phyloP scores from a whole-genome alignment of 139 green algal species.

The Chlorella sorokiniana region DNA sequence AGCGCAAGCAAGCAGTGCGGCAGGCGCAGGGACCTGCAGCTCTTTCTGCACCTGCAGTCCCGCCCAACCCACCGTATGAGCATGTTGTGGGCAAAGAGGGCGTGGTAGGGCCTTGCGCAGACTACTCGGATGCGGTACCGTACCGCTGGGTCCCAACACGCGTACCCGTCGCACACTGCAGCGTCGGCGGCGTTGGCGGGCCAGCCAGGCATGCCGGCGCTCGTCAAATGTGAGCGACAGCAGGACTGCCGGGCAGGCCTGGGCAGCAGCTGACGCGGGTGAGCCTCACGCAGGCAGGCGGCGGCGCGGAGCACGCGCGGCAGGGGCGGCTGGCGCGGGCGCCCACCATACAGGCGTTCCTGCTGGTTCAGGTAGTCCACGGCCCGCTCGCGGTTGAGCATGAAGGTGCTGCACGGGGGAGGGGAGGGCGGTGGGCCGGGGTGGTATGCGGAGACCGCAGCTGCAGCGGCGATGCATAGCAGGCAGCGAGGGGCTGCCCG shows the following conservation, averaged over 20 bases:
- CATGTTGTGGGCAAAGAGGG: constrained; percentile 99
- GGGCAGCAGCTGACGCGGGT: no score
- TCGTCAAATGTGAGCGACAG: no score
- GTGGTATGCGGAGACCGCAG: neutral
- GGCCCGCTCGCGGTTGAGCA: constrained; percentile 82
- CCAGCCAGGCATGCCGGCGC: no score
- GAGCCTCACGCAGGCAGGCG: neutral
- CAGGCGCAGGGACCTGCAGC: neutral
- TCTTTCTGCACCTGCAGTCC: neutral
- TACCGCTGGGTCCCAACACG: constrained; percentile 76
- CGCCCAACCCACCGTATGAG: constrained; percentile 72
- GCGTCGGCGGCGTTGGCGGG: no score
- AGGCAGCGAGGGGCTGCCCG: no score
- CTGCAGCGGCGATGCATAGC: no score
- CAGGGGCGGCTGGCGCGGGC: neutral
- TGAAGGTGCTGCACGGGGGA: constrained; percentile 63
- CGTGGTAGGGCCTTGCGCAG: constrained; percentile 89
- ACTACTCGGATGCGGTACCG: constrained; percentile 85
- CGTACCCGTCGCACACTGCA: constrained; percentile 82
- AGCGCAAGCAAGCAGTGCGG: neutral
- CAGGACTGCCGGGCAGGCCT: no score
- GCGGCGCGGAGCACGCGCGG: neutral
- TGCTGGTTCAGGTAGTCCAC: constrained; percentile 92
- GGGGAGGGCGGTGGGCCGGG: neutral
- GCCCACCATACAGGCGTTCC: constrained; percentile 66